A percentile compares a stretch with the other conserved stretches of the same genome.
These are phyloP conservation scores for Hygrocybe coccinea DNA, from an alignment of 768 basidiomycete genomes.

Conservation along the genomic window DNA sequence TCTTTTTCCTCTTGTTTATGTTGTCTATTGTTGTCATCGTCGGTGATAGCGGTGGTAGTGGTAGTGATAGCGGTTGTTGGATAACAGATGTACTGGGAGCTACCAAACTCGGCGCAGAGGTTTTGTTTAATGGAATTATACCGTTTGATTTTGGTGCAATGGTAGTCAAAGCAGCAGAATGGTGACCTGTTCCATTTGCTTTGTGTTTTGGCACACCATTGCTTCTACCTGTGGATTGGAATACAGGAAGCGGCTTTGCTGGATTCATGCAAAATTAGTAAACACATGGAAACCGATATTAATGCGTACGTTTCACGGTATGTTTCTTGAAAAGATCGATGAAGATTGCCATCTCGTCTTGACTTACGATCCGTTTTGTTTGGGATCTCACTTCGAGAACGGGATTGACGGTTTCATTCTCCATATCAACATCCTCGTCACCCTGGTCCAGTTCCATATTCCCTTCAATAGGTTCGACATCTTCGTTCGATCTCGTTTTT, in stretches of 20 bases:
- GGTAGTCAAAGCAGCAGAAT: not conserved
- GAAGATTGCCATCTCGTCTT: constrained; percentile 56
- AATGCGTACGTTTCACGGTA: constrained; percentile 38
- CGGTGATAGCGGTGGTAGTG: constrained; percentile 17
- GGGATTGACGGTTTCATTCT: constrained; percentile 30
- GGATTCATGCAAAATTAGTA: not conserved
- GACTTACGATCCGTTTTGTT: constrained; percentile 36
- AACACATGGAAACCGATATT: not conserved
- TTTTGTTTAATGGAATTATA: not conserved
- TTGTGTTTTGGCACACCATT: not conserved
- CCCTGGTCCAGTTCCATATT: constrained; percentile 15
- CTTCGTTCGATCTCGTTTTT: constrained; percentile 21
- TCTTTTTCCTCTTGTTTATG: constrained; percentile 40
- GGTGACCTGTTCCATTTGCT: not conserved
- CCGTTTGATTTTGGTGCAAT: not conserved
- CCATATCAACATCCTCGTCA: constrained; percentile 43
- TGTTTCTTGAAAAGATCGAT: constrained; percentile 59
- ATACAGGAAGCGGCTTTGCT: not conserved
- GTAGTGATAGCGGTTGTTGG: not conserved
- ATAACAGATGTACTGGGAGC: not conserved
- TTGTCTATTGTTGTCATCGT: constrained; percentile 24
- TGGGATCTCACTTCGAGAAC: constrained; percentile 13
- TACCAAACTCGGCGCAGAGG: too few species aligned
- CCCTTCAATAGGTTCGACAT: not conserved
- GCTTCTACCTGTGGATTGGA: not conserved